Evolutionary conservation across 352 stramenopile genomes (phyloP).

Genomic region (Pythium aquatile): DNA sequence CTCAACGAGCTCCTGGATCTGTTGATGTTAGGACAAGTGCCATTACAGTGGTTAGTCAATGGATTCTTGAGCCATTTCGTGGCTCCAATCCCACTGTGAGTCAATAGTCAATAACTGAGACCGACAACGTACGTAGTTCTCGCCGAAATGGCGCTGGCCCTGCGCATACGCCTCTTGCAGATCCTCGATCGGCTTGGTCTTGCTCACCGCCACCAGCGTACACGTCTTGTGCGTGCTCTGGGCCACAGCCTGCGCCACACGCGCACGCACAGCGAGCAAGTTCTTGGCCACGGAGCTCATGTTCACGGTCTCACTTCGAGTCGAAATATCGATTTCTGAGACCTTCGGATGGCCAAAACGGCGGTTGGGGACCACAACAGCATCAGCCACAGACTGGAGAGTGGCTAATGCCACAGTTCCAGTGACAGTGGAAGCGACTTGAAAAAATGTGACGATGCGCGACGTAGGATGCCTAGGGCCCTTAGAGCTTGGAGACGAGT

Average conservation of each 20-base stretch:
- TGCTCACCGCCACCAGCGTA: constrained; percentile 92
- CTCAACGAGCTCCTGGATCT: constrained; percentile 95
- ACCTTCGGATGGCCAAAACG: background rate
- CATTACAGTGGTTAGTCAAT: background rate
- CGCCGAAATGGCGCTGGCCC: constrained; percentile 94
- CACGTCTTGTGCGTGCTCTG: constrained; percentile 59
- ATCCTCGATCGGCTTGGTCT: constrained; percentile 92
- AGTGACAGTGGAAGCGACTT: background rate
- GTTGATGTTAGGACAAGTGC: background rate
- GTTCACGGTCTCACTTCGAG: background rate
- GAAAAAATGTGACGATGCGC: background rate
- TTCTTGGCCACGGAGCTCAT: constrained; percentile 46
- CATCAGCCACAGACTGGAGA: background rate
- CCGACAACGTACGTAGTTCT: constrained; percentile 94
- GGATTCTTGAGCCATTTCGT: background rate
- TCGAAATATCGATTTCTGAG: constrained; percentile 3
- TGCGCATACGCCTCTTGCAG: constrained; percentile 89
- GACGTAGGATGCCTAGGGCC: too few relatives aligned
- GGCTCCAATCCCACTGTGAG: constrained; percentile 2
- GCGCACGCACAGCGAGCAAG: constrained; percentile 56
- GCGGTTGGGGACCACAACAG: background rate
- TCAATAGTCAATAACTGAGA: constrained; percentile 12
- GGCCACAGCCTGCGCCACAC: constrained; percentile 54
- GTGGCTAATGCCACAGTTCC: background rate
- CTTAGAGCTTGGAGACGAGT: too few relatives aligned